phyloP scores from a whole-genome alignment of 2,329 filamentous ascomycete genomes.

The Aspergillus oerlinghausenensis region DNA sequence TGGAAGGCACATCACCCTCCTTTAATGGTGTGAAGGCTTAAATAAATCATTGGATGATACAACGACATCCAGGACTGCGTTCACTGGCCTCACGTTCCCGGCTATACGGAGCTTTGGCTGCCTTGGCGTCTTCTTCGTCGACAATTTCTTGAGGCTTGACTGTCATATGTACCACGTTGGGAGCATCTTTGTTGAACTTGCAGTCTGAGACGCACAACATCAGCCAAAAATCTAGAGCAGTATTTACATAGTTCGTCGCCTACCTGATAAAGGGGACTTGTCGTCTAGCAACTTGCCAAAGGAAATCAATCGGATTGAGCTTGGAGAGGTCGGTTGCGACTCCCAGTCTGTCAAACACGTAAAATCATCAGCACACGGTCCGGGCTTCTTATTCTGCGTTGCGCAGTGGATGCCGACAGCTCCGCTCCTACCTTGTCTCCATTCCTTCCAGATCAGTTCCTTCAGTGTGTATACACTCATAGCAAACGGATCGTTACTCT shows the following conservation, averaged over 20 bases:
- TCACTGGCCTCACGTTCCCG: slow-evolving; percentile 53
- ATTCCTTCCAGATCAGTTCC: slow-evolving; percentile 88
- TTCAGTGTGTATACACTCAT: slow-evolving; percentile 93
- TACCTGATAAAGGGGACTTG: slow-evolving; percentile 79
- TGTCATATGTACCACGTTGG: slow-evolving; percentile 93
- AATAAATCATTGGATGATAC: slow-evolving; percentile 53
- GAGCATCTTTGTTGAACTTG: slow-evolving; percentile 66
- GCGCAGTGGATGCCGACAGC: not conserved
- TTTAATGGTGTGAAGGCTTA: not conserved
- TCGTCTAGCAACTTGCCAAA: slow-evolving; percentile 90
- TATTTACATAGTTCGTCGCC: slow-evolving; percentile 25
- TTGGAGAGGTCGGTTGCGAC: slow-evolving; percentile 75
- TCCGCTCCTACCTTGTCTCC: slow-evolving; percentile 61
- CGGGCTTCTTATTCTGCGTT: not conserved
- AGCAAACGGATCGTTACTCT: slow-evolving; percentile 75
- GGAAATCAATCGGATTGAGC: slow-evolving; percentile 83
- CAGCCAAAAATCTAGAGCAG: not conserved
- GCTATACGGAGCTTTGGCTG: slow-evolving; percentile 51
- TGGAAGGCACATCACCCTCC: not conserved
- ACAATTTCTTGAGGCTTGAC: slow-evolving; percentile 79
- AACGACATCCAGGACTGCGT: slow-evolving; percentile 58
- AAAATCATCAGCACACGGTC: not conserved
- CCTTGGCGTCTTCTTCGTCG: slow-evolving; percentile 73
- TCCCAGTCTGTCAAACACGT: slow-evolving; percentile 65
- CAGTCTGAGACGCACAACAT: slow-evolving; percentile 56